A percentile compares a stretch with the other conserved stretches of the same genome.
Conservation (phyloP, 768 basidiomycete species). For the Hortiboletus campestris region DNA sequence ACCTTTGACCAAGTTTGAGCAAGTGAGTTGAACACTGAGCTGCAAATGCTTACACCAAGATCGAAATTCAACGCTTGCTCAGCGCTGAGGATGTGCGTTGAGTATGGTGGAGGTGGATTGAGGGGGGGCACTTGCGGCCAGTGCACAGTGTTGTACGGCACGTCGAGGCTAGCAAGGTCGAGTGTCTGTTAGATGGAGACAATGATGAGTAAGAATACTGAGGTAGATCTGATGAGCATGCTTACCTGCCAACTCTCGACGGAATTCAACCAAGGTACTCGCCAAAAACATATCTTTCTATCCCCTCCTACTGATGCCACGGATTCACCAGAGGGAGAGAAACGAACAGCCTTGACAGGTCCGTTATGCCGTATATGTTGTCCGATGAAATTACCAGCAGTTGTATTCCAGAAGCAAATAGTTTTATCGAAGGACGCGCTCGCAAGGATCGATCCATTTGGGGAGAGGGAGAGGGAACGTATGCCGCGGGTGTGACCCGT, state of each 20-base stretch:
- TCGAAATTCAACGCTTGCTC: background rate
- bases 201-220: background rate
- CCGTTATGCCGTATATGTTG: background rate
- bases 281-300: background rate
- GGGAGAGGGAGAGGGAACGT: background rate
- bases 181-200: background rate
- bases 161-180: background rate
- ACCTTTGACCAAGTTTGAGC: background rate
- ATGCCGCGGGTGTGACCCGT: background rate
- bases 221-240: background rate
- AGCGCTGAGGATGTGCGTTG: too few species aligned
- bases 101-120: background rate
- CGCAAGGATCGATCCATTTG: background rate
- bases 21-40: too few species aligned
- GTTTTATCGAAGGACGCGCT: constrained; percentile 5
- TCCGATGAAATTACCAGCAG: background rate
- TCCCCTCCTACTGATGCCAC: background rate
- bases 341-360: background rate
- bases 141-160: background rate
- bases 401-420: constrained; percentile 4
- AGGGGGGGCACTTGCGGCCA: background rate
- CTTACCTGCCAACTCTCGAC: background rate
- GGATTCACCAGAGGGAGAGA: constrained; percentile 3
- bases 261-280: background rate
- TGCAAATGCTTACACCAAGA: background rate